These are phyloP conservation scores for Saturnispora serradocipensis DNA, from an alignment of 805 yeast genomes.

Conservation along the genomic window DNA sequence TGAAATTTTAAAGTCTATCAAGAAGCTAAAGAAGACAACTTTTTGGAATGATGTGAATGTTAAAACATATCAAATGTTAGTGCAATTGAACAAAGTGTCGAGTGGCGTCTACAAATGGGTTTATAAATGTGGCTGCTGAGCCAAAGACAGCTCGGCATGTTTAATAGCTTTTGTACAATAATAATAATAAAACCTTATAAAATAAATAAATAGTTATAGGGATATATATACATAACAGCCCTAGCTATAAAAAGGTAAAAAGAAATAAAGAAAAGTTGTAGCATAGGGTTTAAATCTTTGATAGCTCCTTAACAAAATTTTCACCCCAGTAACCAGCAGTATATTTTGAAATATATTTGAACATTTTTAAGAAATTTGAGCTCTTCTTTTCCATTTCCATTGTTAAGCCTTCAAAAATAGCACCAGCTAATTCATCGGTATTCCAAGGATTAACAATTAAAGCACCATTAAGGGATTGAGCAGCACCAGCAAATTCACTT, in stretches of 20 bases:
- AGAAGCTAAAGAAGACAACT: not conserved
- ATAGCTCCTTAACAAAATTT: conserved; percentile 80
- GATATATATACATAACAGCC: too few species aligned
- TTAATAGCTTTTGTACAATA: not conserved
- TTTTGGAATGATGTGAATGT: not conserved
- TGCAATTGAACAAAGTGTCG: not conserved
- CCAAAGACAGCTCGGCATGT: not conserved
- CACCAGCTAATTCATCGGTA: conserved; percentile 82
- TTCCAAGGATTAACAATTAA: conserved; percentile 97
- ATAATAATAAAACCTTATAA: not conserved
- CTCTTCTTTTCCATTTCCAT: conserved; percentile 72
- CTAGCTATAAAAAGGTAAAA: not conserved
- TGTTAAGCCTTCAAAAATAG: conserved; percentile 80
- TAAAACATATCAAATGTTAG: conserved; percentile 1
- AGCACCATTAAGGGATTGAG: conserved; percentile 93
- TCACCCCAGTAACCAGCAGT: conserved; percentile 98
- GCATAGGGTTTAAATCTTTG: conserved; percentile 11
- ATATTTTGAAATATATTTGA: conserved; percentile 81
- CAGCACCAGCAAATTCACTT: conserved; percentile 98
- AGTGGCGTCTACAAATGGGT: conserved; percentile 7
- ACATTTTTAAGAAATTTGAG: conserved; percentile 74
- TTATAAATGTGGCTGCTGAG: conserved; percentile 1
- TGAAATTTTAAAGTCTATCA: not conserved
- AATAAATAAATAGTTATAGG: not conserved
- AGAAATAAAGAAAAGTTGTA: not conserved